Percentiles rank a stretch among this genome's conserved stretches.
phyloP scores from a whole-genome alignment of 805 yeast species.

The Yarrowia sp. region DNA sequence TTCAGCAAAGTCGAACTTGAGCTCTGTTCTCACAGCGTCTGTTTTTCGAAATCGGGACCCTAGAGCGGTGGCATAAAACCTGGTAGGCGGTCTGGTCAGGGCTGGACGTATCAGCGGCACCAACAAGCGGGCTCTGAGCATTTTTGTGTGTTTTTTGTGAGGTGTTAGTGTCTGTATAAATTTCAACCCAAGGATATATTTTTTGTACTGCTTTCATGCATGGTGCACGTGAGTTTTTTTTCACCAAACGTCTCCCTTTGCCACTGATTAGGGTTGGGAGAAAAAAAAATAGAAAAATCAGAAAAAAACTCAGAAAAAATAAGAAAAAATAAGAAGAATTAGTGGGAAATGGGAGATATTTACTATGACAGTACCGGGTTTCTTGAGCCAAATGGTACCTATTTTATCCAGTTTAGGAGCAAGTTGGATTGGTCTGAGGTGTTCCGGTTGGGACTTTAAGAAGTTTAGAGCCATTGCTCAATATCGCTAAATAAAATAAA shows the following conservation, averaged over 20 bases:
- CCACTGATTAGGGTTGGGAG: neutral
- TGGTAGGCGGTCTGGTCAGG: neutral
- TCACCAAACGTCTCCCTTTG: neutral
- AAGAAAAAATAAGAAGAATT: too few species aligned
- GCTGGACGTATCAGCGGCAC: constrained; percentile 1
- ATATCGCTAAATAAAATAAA: too few species aligned
- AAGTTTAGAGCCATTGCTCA: too few species aligned
- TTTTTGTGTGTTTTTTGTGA: neutral
- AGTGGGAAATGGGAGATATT: too few species aligned
- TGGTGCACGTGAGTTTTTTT: constrained; percentile 17
- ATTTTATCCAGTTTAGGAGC: too few species aligned
- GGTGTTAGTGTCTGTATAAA: neutral
- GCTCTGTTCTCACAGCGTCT: neutral
- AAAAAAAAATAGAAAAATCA: too few species aligned
- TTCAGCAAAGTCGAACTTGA: neutral
- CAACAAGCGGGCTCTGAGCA: constrained; percentile 4
- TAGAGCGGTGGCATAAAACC: neutral
- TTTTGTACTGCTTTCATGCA: constrained; percentile 13
- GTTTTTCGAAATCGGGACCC: neutral
- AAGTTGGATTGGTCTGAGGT: too few species aligned
- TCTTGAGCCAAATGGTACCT: too few species aligned
- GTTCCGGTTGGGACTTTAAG: too few species aligned
- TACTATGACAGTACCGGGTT: too few species aligned
- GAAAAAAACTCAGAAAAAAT: too few species aligned
- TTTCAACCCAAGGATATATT: neutral